Conservation (phyloP, 495 filamentous ascomycete genomes). For the Hypoxylon lenormandii region DNA sequence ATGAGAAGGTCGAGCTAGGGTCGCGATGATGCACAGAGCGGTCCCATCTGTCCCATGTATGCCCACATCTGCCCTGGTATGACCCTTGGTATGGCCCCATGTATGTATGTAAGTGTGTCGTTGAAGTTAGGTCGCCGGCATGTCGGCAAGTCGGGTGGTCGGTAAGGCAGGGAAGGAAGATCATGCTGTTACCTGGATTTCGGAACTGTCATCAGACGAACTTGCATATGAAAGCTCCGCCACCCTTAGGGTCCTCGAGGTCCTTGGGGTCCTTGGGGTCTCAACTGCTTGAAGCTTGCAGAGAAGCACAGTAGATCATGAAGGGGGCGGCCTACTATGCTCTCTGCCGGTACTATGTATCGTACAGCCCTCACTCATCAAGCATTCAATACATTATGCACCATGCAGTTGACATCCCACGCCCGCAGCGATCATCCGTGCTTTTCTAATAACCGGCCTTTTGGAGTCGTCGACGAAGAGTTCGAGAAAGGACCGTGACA, state of each 20-base stretch:
- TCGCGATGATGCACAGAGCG: slow-evolving; percentile 30
- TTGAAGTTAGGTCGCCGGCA: slow-evolving; percentile 32
- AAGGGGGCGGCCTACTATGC: slow-evolving; percentile 13
- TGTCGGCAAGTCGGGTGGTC: slow-evolving; percentile 31
- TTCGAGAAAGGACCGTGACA: slow-evolving; percentile 13
- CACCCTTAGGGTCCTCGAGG: slow-evolving; percentile 12
- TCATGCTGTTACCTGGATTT: slow-evolving; percentile 45
- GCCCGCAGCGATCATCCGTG: slow-evolving; percentile 4
- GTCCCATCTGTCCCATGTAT: neutral
- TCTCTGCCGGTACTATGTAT: neutral
- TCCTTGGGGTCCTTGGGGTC: neutral
- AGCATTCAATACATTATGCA: slow-evolving; percentile 24
- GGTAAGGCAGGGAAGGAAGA: slow-evolving; percentile 34
- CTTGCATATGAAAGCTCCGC: slow-evolving; percentile 41
- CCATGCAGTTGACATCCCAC: slow-evolving; percentile 7
- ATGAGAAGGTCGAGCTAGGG: slow-evolving; percentile 26
- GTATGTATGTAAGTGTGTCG: slow-evolving; percentile 20
- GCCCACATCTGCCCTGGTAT: too few relatives aligned
- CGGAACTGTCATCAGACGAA: slow-evolving; percentile 47
- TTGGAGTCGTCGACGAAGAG: slow-evolving; percentile 1
- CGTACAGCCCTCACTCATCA: slow-evolving; percentile 14
- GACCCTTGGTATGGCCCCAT: neutral
- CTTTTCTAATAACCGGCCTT: slow-evolving; percentile 3
- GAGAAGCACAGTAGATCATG: slow-evolving; percentile 31
- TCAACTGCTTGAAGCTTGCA: slow-evolving; percentile 14